Conservation (phyloP, 2,329 filamentous ascomycete species). For the Conoideocrella luteorostrata region DNA sequence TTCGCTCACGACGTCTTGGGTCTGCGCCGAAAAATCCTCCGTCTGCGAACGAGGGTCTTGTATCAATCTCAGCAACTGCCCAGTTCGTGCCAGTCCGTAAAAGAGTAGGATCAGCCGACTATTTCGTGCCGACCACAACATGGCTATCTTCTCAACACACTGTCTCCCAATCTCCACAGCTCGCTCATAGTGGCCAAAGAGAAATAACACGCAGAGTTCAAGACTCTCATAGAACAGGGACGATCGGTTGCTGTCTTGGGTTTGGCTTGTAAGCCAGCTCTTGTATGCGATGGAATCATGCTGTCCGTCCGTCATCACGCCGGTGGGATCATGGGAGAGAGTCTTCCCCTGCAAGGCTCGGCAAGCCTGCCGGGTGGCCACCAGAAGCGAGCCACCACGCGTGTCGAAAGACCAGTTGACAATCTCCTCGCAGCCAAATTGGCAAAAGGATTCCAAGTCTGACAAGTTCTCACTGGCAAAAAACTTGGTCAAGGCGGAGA, state of each 20-base stretch:
- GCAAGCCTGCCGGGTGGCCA: constrained; percentile 58
- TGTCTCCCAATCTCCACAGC: constrained; percentile 51
- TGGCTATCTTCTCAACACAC: constrained; percentile 38
- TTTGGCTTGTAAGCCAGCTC: constrained; percentile 48
- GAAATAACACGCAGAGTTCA: constrained; percentile 55
- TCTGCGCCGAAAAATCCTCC: constrained; percentile 35
- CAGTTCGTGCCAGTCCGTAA: constrained; percentile 51
- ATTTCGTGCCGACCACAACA: constrained; percentile 55
- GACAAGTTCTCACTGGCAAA: constrained; percentile 62
- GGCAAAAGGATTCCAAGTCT: constrained; percentile 65
- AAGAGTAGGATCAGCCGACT: constrained; percentile 52
- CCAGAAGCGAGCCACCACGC: constrained; percentile 63
- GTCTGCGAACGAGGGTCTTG: constrained; percentile 39
- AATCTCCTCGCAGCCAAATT: constrained; percentile 67
- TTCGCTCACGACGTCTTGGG: constrained; percentile 43
- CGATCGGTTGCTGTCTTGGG: constrained; percentile 55
- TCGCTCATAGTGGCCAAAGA: constrained; percentile 56
- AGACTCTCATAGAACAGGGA: constrained; percentile 62
- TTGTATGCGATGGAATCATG: constrained; percentile 55
- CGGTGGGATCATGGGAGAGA: constrained; percentile 36
- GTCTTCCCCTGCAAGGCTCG: constrained; percentile 74
- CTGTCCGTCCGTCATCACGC: constrained; percentile 61
- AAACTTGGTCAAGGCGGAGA: constrained; percentile 60
- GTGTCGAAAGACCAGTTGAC: constrained; percentile 66
- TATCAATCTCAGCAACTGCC: constrained; percentile 41